A percentile compares a stretch with the other conserved stretches of the same genome.
phyloP scores from a whole-genome alignment of 495 filamentous ascomycete species.

The Aspergillus panamensis region DNA sequence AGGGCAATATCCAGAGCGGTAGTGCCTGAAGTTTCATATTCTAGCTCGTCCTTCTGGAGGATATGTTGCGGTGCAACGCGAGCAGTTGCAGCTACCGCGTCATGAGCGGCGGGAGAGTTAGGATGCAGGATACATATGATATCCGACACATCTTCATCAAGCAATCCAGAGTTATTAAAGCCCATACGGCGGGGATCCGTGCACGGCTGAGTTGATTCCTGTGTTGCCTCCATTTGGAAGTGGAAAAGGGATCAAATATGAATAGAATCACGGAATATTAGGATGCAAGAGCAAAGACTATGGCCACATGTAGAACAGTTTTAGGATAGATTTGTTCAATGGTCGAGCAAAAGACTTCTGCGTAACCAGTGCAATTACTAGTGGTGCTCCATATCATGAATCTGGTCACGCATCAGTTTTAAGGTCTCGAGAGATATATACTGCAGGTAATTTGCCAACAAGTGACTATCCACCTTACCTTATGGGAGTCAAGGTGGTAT shows the following conservation, averaged over 20 bases:
- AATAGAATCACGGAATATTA: neutral
- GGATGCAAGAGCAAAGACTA: neutral
- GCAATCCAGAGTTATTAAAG: conserved; percentile 70
- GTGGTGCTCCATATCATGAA: conserved; percentile 18
- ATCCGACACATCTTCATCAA: conserved; percentile 76
- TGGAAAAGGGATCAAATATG: neutral
- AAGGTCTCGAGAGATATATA: neutral
- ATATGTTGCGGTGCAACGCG: conserved; percentile 54
- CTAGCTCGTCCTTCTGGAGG: conserved; percentile 43
- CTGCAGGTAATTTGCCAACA: neutral
- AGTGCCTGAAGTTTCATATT: conserved; percentile 41
- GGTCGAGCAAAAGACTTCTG: conserved; percentile 13
- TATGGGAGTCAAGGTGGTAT: neutral
- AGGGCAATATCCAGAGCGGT: conserved; percentile 67
- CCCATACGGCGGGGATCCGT: conserved; percentile 76
- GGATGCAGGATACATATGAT: conserved; percentile 89
- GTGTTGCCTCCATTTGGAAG: conserved; percentile 49
- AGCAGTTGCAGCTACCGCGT: conserved; percentile 54
- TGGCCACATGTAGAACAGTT: conserved; percentile 6
- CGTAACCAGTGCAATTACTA: conserved; percentile 21
- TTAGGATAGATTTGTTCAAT: conserved; percentile 1
- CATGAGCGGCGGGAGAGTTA: conserved; percentile 63
- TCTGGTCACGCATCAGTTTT: conserved; percentile 19
- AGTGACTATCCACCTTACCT: conserved; percentile 11
- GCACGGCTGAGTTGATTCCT: conserved; percentile 75